Conservation (phyloP, 805 yeast genomes). For the Scheffersomyces spartinae region DNA sequence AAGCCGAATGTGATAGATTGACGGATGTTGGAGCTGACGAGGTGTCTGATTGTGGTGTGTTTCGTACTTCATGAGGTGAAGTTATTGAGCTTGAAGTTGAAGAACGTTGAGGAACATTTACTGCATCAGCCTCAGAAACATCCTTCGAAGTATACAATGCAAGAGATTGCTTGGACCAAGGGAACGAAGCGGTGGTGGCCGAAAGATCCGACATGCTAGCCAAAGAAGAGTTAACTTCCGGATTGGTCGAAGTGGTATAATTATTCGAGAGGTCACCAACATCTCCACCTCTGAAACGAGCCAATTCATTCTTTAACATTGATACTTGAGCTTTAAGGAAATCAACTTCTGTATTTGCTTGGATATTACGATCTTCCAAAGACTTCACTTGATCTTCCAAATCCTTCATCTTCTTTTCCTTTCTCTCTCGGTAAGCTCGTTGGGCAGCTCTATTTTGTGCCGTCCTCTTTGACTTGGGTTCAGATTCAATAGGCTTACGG, state of each 20-base stretch:
- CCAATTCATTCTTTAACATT: slow-evolving; percentile 59
- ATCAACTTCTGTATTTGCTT: slow-evolving; percentile 61
- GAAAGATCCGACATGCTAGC: too few species aligned
- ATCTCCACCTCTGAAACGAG: slow-evolving; percentile 38
- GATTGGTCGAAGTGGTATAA: too few species aligned
- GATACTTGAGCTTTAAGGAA: slow-evolving; percentile 68
- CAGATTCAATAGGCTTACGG: slow-evolving; percentile 66
- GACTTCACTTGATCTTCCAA: slow-evolving; percentile 65
- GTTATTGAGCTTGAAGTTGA: slow-evolving; percentile 3
- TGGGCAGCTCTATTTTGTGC: slow-evolving; percentile 99
- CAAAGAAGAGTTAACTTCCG: too few species aligned
- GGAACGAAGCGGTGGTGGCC: too few species aligned
- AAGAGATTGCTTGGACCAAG: too few species aligned
- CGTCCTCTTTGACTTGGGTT: slow-evolving; percentile 80
- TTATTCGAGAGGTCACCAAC: slow-evolving; percentile 18
- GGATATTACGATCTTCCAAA: slow-evolving; percentile 62
- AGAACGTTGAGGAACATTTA: too few species aligned
- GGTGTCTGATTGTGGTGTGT: too few species aligned
- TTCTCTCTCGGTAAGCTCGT: slow-evolving; percentile 90
- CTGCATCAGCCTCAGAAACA: too few species aligned
- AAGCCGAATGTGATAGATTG: too few species aligned
- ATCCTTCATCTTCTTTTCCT: slow-evolving; percentile 77
- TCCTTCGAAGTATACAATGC: too few species aligned
- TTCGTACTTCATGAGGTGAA: too few species aligned
- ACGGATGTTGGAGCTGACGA: too few species aligned